Evolutionary conservation across 225 moss, liverwort and hornwort species (phyloP).

Genomic region (Straminergon stramineum): DNA sequence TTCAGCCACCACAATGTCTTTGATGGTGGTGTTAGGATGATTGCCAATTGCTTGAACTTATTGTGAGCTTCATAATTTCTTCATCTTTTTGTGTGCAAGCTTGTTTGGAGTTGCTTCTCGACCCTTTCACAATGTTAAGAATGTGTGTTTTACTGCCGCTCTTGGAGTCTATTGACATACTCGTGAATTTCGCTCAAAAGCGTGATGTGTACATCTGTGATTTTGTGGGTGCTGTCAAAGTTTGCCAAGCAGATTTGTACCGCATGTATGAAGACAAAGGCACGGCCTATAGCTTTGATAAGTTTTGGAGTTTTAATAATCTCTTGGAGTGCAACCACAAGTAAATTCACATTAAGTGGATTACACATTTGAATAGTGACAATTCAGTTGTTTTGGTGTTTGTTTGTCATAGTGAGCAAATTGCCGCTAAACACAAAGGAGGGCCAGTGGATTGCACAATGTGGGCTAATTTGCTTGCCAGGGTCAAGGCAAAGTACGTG

Average conservation of each 20-base stretch:
- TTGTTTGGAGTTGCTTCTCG: no score
- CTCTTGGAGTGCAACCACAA: accelerated
- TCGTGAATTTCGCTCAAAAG: neutral
- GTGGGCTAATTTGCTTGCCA: no score
- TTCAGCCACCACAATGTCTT: no score
- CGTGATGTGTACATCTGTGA: neutral
- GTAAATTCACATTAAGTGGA: neutral
- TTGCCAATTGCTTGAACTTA: no score
- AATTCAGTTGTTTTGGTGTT: accelerated
- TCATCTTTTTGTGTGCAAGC: no score
- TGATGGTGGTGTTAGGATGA: no score
- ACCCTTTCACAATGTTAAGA: no score
- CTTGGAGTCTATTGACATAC: no score
- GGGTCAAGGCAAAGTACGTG: no score
- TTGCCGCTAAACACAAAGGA: accelerated
- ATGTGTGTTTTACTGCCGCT: no score
- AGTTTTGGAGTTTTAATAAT: neutral
- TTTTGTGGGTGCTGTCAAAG: neutral
- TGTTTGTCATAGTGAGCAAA: neutral
- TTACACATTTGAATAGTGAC: neutral
- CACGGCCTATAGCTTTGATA: accelerated
- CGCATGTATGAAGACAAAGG: neutral
- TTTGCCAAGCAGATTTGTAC: neutral
- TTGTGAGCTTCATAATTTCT: no score
- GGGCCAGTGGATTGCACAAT: no score